phyloP scores from a whole-genome alignment of 2,329 filamentous ascomycete genomes.

The Boeremia exigua region DNA sequence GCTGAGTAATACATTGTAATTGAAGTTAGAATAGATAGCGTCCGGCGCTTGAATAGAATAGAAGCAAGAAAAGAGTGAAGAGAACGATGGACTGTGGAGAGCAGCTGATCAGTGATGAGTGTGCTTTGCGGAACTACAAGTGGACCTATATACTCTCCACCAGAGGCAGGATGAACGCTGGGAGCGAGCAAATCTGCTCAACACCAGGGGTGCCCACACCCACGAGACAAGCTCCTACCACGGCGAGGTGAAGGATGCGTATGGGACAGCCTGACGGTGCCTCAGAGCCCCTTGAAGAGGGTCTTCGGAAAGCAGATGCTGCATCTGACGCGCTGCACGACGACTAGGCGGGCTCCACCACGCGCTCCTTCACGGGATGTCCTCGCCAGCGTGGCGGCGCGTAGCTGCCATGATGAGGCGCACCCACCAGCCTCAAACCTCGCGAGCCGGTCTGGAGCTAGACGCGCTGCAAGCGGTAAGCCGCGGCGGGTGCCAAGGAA shows the following conservation, averaged over 20 bases:
- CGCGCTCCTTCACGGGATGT: conserved; percentile 2
- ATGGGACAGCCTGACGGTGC: conserved; percentile 17
- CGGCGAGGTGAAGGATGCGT: conserved; percentile 16
- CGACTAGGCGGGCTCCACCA: conserved; percentile 13
- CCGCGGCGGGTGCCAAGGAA: conserved; percentile 1
- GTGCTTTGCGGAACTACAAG: neutral
- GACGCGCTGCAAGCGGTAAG: neutral
- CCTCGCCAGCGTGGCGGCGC: conserved; percentile 18
- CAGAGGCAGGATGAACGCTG: neutral
- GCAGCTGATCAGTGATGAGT: conserved; percentile 11
- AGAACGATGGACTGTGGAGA: conserved; percentile 16
- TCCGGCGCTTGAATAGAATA: conserved; percentile 39
- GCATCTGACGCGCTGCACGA: conserved; percentile 17
- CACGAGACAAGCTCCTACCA: conserved; percentile 30
- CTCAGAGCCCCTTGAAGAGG: conserved; percentile 18
- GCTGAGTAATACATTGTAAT: conserved; percentile 38
- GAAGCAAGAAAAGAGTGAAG: conserved; percentile 23
- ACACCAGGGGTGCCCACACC: conserved; percentile 28
- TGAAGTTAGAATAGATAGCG: conserved; percentile 24
- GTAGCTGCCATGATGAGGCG: conserved; percentile 21
- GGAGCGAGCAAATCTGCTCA: conserved; percentile 7
- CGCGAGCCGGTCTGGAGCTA: conserved; percentile 4
- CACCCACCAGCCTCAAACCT: conserved; percentile 31
- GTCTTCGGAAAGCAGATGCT: conserved; percentile 1
- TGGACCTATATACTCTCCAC: conserved; percentile 25